These are phyloP conservation scores for Huntiella moniliformis DNA, from an alignment of 2,329 filamentous ascomycete species.

Conservation along the genomic window DNA sequence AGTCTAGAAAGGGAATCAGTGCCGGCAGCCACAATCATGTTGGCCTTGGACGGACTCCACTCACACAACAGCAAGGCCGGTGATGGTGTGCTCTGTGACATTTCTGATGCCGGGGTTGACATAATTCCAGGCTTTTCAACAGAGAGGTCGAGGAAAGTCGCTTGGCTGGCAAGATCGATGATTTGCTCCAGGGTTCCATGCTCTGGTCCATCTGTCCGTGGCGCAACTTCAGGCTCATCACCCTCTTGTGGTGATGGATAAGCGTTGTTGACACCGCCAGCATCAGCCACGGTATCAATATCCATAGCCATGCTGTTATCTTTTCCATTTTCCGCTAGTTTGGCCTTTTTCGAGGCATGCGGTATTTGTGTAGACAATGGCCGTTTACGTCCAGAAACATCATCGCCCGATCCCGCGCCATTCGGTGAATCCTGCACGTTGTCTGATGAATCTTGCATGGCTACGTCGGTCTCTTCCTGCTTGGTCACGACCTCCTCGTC, in stretches of 20 bases:
- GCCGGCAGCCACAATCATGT: constrained; percentile 46
- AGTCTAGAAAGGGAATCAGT: constrained; percentile 52
- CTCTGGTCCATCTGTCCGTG: constrained; percentile 42
- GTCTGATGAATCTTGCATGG: constrained; percentile 9
- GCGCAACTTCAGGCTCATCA: constrained; percentile 33
- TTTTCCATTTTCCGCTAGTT: constrained; percentile 10
- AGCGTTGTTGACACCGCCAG: constrained; percentile 35
- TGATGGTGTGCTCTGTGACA: constrained; percentile 20
- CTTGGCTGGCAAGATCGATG: constrained; percentile 37
- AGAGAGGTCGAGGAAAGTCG: constrained; percentile 40
- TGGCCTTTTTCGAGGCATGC: constrained; percentile 9
- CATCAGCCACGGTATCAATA: constrained; percentile 27
- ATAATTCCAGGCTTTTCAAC: constrained; percentile 17
- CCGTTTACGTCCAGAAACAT: constrained; percentile 7
- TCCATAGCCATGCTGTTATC: constrained; percentile 30
- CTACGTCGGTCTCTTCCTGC: constrained; percentile 8
- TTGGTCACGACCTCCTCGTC: constrained; percentile 11
- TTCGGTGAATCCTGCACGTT: constrained; percentile 7
- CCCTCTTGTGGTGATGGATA: constrained; percentile 46
- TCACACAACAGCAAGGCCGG: constrained; percentile 49
- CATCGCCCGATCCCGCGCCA: constrained; percentile 2
- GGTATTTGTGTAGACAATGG: constrained; percentile 9
- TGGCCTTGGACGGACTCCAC: constrained; percentile 47
- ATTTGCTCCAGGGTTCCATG: constrained; percentile 48
- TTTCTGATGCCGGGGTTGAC: constrained; percentile 11